Evolutionary conservation across 116 monocot species (phyloP).

Genomic region (Iris pallida): DNA sequence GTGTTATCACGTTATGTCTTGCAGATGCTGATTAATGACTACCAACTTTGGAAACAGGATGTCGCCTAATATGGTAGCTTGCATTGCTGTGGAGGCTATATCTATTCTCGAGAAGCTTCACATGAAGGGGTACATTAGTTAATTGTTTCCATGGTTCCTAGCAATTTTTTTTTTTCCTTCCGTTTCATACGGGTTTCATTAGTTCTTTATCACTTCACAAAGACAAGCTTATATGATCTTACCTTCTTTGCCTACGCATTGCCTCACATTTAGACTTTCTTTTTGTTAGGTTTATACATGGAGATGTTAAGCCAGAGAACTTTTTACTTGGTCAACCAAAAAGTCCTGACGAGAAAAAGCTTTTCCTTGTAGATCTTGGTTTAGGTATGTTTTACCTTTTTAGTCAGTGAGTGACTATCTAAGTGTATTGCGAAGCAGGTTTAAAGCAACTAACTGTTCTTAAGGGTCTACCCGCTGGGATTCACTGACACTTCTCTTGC

Average conservation of each 20-base stretch:
- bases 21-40: not conserved
- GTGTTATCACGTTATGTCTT: not conserved
- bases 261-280: no score
- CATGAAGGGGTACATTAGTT: constrained; percentile 55
- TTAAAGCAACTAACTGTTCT: no score
- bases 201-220: not conserved
- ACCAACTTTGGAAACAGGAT: constrained; percentile 50
- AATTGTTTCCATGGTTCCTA: not conserved
- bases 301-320: constrained; percentile 84
- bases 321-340: constrained; percentile 86
- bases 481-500: not conserved
- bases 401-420: not conserved
- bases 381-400: constrained; percentile 36
- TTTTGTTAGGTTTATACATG: constrained; percentile 68
- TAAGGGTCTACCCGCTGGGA: not conserved
- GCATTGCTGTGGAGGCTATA: constrained; percentile 92
- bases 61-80: constrained; percentile 85
- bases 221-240: not conserved
- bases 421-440: no score
- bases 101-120: constrained; percentile 91
- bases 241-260: not conserved
- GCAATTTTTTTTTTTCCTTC: not conserved
- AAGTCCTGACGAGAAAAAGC: constrained; percentile 75
- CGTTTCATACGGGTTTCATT: not conserved
- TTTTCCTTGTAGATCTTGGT: constrained; percentile 90